Percentiles rank a stretch among this genome's conserved stretches.
phyloP scores from a whole-genome alignment of 2,329 filamentous ascomycete species.

The Colletotrichum camelliae region DNA sequence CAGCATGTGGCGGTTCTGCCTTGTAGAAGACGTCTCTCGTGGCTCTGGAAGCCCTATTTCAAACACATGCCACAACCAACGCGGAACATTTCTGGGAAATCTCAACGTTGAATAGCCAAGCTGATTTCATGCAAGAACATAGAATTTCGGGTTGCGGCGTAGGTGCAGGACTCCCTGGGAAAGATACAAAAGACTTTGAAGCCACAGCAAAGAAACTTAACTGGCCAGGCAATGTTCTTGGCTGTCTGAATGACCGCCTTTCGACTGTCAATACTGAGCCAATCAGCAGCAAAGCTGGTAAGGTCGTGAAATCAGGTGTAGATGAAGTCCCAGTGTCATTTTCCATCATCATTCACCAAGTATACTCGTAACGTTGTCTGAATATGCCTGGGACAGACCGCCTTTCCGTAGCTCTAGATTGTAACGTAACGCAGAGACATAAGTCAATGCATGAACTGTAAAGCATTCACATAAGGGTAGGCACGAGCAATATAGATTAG shows the following conservation, averaged over 20 bases:
- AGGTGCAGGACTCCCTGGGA: neutral
- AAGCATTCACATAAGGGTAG: neutral
- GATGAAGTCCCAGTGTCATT: neutral
- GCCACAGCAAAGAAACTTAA: neutral
- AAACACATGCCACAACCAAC: too few relatives aligned
- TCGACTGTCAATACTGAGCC: neutral
- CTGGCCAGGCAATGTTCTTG: neutral
- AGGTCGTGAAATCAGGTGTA: neutral
- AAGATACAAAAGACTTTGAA: rapidly evolving
- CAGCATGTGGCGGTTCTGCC: neutral
- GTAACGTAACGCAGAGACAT: neutral
- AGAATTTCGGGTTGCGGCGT: neutral
- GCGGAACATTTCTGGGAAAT: neutral
- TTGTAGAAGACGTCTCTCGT: neutral
- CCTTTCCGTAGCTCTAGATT: neutral
- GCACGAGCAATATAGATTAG: neutral
- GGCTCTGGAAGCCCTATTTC: neutral
- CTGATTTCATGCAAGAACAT: neutral
- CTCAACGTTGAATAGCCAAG: neutral
- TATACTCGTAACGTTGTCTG: neutral
- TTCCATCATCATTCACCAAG: neutral
- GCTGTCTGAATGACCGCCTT: too few relatives aligned
- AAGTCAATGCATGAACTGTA: rapidly evolving
- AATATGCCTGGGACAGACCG: too few relatives aligned
- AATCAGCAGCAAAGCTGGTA: neutral